Evolutionary conservation across 2,329 filamentous ascomycete genomes (phyloP).

Genomic region (Colletotrichum orchidophilum): DNA sequence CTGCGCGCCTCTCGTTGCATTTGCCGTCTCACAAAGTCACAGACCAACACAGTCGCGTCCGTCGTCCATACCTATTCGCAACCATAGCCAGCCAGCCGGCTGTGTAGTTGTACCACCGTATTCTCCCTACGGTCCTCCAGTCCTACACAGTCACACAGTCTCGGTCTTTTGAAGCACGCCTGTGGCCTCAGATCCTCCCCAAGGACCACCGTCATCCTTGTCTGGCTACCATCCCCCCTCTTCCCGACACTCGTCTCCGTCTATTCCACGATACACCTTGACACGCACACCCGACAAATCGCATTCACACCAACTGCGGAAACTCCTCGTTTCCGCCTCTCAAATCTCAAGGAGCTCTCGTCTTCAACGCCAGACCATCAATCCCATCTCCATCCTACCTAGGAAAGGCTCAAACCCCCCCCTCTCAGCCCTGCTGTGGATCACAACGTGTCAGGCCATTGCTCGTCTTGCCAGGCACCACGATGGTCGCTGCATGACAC

Average conservation of each 20-base stretch:
- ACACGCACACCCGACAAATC: not conserved
- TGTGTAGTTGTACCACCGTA: not conserved
- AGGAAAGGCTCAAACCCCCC: conserved; percentile 4
- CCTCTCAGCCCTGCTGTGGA: conserved; percentile 33
- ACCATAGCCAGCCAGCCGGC: not conserved
- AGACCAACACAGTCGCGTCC: not conserved
- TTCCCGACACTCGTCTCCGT: not conserved
- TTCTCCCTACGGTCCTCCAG: not conserved
- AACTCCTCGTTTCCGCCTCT: not conserved
- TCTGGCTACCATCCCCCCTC: conserved; percentile 16
- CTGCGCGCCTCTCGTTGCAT: conserved; percentile 29
- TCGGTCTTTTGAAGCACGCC: not conserved
- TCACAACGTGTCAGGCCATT: conserved; percentile 32
- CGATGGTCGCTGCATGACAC: conserved; percentile 33
- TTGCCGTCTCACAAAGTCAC: conserved; percentile 27
- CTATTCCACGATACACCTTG: not conserved
- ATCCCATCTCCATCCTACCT: not conserved
- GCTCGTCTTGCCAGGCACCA: conserved; percentile 22
- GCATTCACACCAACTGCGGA: not conserved
- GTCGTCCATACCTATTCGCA: not conserved
- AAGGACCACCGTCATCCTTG: conserved; percentile 15
- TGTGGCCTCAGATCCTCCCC: conserved; percentile 16
- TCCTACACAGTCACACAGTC: too few species aligned
- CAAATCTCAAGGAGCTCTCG: not conserved
- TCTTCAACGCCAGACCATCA: not conserved